These are phyloP conservation scores for Paragyromitra xinjiangensis DNA, from an alignment of 495 filamentous ascomycete species.

Conservation along the genomic window DNA sequence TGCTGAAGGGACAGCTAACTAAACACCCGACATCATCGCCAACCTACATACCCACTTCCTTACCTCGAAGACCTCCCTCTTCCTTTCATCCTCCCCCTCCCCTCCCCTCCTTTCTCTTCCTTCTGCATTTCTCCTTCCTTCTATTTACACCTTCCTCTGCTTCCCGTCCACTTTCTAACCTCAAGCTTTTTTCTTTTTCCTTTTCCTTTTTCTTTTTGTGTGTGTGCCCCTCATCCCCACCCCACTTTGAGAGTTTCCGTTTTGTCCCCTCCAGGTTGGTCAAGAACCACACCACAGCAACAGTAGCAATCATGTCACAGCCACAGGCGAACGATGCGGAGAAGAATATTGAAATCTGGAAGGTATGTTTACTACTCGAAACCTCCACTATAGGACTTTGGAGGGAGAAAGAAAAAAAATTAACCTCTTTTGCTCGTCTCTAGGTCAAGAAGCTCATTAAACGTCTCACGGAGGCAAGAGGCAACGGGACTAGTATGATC, in stretches of 20 bases:
- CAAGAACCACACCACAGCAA: constrained; percentile 27
- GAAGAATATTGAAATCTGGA: constrained; percentile 91
- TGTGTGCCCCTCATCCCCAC: constrained; percentile 17
- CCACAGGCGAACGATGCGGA: constrained; percentile 90
- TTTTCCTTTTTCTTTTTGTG: constrained; percentile 33
- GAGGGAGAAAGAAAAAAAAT: background rate
- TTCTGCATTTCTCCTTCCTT: constrained; percentile 4
- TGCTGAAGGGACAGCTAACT: constrained; percentile 1
- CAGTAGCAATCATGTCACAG: constrained; percentile 79
- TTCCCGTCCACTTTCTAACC: constrained; percentile 19
- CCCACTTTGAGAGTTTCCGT: constrained; percentile 24
- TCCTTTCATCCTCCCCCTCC: background rate
- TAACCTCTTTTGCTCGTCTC: background rate
- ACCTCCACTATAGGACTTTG: background rate
- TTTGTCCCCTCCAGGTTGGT: constrained; percentile 31
- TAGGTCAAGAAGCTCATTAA: constrained; percentile 98
- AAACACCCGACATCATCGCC: constrained; percentile 11
- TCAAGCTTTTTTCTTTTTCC: constrained; percentile 27
- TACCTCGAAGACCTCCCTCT: no score
- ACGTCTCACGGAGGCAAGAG: constrained; percentile 87
- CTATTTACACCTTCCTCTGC: constrained; percentile 23
- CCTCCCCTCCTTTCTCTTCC: constrained; percentile 3
- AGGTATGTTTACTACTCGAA: constrained; percentile 57
- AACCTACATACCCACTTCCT: constrained; percentile 22
- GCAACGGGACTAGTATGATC: constrained; percentile 98